Evolutionary conservation across 2,329 filamentous ascomycete genomes (phyloP).

Genomic region (Fusarium anthophilum): DNA sequence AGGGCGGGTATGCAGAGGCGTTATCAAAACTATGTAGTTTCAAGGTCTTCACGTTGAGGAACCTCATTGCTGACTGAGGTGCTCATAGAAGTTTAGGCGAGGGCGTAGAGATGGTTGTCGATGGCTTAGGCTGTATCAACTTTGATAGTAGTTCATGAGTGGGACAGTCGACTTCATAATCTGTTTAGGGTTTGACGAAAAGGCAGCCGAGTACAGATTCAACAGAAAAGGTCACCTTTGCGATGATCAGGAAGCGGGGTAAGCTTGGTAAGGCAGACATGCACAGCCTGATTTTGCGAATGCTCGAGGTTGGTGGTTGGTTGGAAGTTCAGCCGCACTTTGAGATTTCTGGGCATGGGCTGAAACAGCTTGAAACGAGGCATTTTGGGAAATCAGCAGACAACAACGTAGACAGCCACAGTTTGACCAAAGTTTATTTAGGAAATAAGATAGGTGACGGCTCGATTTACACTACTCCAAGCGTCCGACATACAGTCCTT

Average conservation of each 20-base stretch:
- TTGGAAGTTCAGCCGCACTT: neutral
- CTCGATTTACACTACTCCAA: neutral
- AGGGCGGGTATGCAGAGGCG: neutral
- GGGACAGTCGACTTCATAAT: accelerated
- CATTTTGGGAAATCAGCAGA: accelerated
- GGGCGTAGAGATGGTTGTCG: neutral
- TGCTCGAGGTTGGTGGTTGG: neutral
- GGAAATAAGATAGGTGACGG: neutral
- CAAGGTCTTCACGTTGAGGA: neutral
- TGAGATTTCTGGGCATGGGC: neutral
- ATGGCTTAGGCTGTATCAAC: neutral
- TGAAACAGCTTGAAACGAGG: neutral
- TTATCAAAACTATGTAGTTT: neutral
- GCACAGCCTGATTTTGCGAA: neutral
- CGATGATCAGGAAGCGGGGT: neutral
- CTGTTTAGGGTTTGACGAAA: accelerated
- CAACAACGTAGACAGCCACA: accelerated
- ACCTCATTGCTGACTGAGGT: neutral
- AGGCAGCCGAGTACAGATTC: accelerated
- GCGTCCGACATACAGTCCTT: neutral
- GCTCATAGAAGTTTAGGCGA: accelerated
- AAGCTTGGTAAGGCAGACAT: neutral
- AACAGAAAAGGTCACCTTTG: neutral
- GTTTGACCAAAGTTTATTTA: neutral
- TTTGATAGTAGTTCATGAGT: neutral